A percentile compares a stretch with the other conserved stretches of the same genome.
Evolutionary conservation across 768 basidiomycete species (phyloP).

Genomic region (Candolleomyces aberdarensis): DNA sequence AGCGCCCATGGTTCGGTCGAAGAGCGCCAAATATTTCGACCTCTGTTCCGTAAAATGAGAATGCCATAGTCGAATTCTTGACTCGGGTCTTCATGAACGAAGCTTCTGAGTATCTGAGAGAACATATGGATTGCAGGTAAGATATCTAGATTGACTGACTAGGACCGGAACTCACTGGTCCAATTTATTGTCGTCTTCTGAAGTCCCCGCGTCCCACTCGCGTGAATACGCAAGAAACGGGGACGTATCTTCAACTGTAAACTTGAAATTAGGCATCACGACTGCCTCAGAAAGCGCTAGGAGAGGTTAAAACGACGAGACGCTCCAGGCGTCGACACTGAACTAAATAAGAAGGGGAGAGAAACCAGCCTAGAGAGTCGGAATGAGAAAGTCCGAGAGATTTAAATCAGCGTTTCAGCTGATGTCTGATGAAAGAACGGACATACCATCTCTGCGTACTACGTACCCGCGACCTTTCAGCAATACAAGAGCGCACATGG

Average conservation of each 20-base stretch:
- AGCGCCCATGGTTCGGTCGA: conserved; percentile 46
- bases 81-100: conserved; percentile 37
- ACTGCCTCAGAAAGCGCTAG: too few relatives aligned
- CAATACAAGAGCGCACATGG: too few relatives aligned
- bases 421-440: too few relatives aligned
- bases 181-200: background rate
- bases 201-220: background rate
- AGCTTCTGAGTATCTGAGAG: conserved; percentile 30
- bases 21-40: conserved; percentile 52
- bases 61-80: conserved; percentile 28
- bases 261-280: background rate
- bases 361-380: too few relatives aligned
- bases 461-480: too few relatives aligned
- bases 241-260: conserved; percentile 4
- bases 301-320: too few relatives aligned
- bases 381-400: too few relatives aligned
- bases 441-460: too few relatives aligned
- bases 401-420: too few relatives aligned
- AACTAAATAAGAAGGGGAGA: too few relatives aligned
- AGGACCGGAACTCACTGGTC: background rate
- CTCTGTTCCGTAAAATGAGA: conserved; percentile 49
- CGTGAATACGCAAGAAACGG: background rate
- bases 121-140: background rate
- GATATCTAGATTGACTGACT: background rate
- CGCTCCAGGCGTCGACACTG: too few relatives aligned